Evolutionary conservation across 1,284 basidiomycete species (phyloP).

Genomic region (Meripilus lineatus): DNA sequence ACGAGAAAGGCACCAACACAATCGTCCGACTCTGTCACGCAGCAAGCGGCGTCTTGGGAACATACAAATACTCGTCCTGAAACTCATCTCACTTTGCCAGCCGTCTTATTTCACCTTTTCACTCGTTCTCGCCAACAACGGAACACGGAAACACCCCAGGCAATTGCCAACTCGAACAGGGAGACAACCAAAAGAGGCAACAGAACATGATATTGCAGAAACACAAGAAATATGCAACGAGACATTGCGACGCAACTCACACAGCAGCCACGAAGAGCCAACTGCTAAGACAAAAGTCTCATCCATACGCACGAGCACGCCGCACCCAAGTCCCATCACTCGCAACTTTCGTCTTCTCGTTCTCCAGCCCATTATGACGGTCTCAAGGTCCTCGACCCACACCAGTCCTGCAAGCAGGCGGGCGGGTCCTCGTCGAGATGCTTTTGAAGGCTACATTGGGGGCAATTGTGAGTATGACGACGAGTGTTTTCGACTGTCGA

Average conservation of each 20-base stretch:
- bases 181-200: constrained; percentile 5
- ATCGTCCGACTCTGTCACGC: too few relatives aligned
- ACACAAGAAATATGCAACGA: constrained; percentile 61
- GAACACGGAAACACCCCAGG: too few relatives aligned
- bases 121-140: too few relatives aligned
- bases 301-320: constrained; percentile 43
- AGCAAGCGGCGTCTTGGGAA: too few relatives aligned
- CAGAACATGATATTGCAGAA: constrained; percentile 1
- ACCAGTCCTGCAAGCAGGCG: constrained; percentile 59
- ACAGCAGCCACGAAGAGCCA: constrained; percentile 58
- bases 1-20: too few relatives aligned
- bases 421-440: constrained; percentile 81
- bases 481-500: constrained; percentile 1
- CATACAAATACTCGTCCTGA: too few relatives aligned
- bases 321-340: constrained; percentile 86
- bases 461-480: constrained; percentile 9
- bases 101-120: too few relatives aligned
- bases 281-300: constrained; percentile 33
- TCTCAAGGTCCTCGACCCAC: constrained; percentile 81
- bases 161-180: too few relatives aligned
- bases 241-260: constrained; percentile 80
- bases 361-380: constrained; percentile 80
- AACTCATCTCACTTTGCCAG: too few relatives aligned
- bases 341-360: constrained; percentile 30
- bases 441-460: constrained; percentile 60